phyloP scores from a whole-genome alignment of 768 basidiomycete genomes.

The Daedaleopsis nitida region DNA sequence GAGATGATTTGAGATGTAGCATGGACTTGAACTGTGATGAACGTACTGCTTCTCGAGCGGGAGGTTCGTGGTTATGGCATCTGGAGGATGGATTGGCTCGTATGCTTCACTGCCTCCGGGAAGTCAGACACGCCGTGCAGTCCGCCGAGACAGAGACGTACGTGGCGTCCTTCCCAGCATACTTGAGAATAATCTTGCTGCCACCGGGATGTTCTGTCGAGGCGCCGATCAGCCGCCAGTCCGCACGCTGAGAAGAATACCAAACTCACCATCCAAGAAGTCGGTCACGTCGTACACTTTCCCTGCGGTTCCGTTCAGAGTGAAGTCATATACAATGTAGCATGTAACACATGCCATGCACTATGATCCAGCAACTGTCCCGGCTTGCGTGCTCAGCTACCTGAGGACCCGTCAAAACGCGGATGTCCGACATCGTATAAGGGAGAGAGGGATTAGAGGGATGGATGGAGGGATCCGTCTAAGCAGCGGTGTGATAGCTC shows the following conservation, averaged over 20 bases:
- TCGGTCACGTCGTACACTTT: conserved; percentile 45
- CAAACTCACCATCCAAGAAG: conserved; percentile 33
- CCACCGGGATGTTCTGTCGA: conserved; percentile 26
- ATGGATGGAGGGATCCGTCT: neutral
- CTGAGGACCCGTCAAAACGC: conserved; percentile 33
- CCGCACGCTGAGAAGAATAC: neutral
- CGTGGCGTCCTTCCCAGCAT: conserved; percentile 57
- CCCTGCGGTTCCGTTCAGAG: conserved; percentile 15
- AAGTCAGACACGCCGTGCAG: neutral
- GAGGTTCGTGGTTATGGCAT: conserved; percentile 76
- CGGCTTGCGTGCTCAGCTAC: conserved; percentile 58
- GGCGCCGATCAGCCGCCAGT: neutral
- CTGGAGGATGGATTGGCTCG: conserved; percentile 88
- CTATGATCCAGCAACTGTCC: conserved; percentile 79
- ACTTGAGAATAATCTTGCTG: conserved; percentile 49
- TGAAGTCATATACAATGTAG: no score
- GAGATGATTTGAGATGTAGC: neutral
- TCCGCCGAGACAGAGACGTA: conserved; percentile 14
- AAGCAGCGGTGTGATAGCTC: neutral
- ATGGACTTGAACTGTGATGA: no score
- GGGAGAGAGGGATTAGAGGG: no score
- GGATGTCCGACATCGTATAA: conserved; percentile 20
- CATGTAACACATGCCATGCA: conserved; percentile 53
- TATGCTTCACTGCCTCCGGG: conserved; percentile 52
- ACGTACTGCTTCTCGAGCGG: conserved; percentile 73